phyloP scores from a whole-genome alignment of 2,329 filamentous ascomycete species.

The Ilyonectria robusta region DNA sequence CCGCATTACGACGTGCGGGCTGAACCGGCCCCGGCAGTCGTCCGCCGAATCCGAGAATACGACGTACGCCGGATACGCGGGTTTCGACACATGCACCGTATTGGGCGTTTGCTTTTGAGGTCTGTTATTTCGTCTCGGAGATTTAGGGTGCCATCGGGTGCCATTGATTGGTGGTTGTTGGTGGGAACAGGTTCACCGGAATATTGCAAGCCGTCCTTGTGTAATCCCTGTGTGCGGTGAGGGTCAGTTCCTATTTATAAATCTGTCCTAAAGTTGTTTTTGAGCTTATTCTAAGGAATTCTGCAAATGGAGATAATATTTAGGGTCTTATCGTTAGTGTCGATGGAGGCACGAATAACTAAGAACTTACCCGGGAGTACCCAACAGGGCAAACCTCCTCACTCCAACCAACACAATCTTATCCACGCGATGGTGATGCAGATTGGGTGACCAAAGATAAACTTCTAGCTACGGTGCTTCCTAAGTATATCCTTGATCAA shows the following conservation, averaged over 20 bases:
- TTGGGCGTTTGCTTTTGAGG: background rate
- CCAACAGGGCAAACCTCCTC: background rate
- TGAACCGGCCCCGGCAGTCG: background rate
- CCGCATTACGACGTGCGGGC: conserved; percentile 2
- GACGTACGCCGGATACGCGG: background rate
- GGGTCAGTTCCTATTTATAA: too few relatives aligned
- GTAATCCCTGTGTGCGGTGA: too few relatives aligned
- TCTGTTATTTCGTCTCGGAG: background rate
- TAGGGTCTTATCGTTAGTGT: too few relatives aligned
- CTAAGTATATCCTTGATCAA: too few relatives aligned
- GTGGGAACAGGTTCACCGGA: background rate
- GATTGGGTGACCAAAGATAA: too few relatives aligned
- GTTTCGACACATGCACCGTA: background rate
- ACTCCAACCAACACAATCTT: background rate
- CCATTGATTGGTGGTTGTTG: background rate
- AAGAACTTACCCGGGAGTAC: background rate
- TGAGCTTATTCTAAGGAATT: too few relatives aligned
- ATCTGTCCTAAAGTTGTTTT: too few relatives aligned
- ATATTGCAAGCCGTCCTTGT: too few relatives aligned
- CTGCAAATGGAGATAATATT: too few relatives aligned
- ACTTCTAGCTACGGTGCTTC: too few relatives aligned
- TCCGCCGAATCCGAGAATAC: background rate
- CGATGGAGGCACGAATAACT: background rate
- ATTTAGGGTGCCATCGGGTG: background rate
- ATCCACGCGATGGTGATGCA: too few relatives aligned